Percentiles rank a stretch among this genome's conserved stretches.
phyloP scores from a whole-genome alignment of 768 basidiomycete species.

The Suillus subluteus region DNA sequence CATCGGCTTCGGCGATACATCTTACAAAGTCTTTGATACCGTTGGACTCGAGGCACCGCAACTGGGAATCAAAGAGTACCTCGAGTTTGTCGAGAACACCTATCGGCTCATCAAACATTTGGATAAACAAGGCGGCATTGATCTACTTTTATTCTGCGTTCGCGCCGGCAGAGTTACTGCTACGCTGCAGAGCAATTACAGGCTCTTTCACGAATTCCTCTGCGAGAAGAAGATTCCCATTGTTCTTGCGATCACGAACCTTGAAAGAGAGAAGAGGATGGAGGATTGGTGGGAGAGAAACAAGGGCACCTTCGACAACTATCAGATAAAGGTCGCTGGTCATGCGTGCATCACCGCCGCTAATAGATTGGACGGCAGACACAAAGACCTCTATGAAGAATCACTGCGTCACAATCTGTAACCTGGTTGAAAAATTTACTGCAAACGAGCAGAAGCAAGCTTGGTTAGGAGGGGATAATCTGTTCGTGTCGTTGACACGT shows the following conservation, averaged over 20 bases:
- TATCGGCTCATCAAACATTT: constrained; percentile 40
- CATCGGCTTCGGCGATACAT: constrained; percentile 26
- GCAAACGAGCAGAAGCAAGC: not conserved
- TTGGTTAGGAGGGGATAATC: constrained; percentile 18
- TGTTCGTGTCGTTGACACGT: constrained; percentile 20
- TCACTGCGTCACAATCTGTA: not conserved
- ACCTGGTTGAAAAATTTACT: not conserved
- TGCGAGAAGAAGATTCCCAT: constrained; percentile 39
- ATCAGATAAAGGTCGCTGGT: constrained; percentile 30
- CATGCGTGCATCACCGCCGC: constrained; percentile 39
- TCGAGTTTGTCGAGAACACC: constrained; percentile 35
- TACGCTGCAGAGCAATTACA: constrained; percentile 35
- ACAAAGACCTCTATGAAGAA: not conserved
- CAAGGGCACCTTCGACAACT: constrained; percentile 25
- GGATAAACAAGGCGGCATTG: constrained; percentile 32
- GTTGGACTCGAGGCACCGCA: constrained; percentile 35
- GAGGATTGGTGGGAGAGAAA: constrained; percentile 26
- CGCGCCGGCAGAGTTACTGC: constrained; percentile 36
- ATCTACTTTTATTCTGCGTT: constrained; percentile 38
- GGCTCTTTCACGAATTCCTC: constrained; percentile 43
- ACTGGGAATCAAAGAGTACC: constrained; percentile 25
- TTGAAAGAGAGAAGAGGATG: constrained; percentile 27
- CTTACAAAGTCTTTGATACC: constrained; percentile 37
- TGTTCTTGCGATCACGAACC: constrained; percentile 35
- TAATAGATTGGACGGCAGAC: constrained; percentile 14